These are phyloP conservation scores for Cryptosporidium baileyi DNA, from an alignment of 169 alveolate genomes.

Conservation along the genomic window DNA sequence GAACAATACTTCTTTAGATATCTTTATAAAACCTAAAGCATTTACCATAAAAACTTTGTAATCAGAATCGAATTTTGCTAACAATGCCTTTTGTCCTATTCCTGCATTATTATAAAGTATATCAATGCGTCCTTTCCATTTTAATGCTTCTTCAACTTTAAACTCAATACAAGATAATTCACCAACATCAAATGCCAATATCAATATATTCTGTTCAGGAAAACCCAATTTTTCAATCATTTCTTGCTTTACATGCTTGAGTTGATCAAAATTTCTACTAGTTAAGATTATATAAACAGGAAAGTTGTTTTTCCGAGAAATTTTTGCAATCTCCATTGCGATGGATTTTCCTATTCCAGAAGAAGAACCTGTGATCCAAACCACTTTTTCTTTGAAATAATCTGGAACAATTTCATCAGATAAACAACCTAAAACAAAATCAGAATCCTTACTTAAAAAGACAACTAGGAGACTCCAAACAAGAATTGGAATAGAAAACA, in stretches of 20 bases:
- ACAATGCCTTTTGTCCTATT: slow-evolving; percentile 32
- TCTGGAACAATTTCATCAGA: slow-evolving; percentile 9
- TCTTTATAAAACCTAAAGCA: slow-evolving; percentile 22
- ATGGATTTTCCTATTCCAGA: slow-evolving; percentile 59
- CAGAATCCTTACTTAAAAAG: slow-evolving; percentile 36
- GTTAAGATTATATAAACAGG: slow-evolving; percentile 18
- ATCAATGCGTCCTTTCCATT: slow-evolving; percentile 56
- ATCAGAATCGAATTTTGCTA: slow-evolving; percentile 50
- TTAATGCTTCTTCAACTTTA: slow-evolving; percentile 31
- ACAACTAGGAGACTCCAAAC: slow-evolving; percentile 36
- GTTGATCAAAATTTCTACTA: not conserved
- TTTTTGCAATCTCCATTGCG: slow-evolving; percentile 6
- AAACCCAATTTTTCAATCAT: not conserved
- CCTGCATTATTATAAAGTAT: slow-evolving; percentile 59
- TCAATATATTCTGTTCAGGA: slow-evolving; percentile 15
- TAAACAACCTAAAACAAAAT: slow-evolving; percentile 48
- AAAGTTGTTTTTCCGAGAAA: not conserved
- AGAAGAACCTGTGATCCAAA: slow-evolving; percentile 66
- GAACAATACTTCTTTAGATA: slow-evolving; percentile 2
- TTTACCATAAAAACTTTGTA: slow-evolving; percentile 36
- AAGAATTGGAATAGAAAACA: slow-evolving; percentile 10
- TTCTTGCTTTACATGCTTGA: slow-evolving; percentile 7
- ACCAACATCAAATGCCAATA: slow-evolving; percentile 32
- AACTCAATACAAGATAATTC: slow-evolving; percentile 3
- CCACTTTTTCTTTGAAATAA: slow-evolving; percentile 30